A percentile compares a stretch with the other conserved stretches of the same genome.
Conservation (phyloP, 2,329 filamentous ascomycete species). For the Colletotrichum sp. region DNA sequence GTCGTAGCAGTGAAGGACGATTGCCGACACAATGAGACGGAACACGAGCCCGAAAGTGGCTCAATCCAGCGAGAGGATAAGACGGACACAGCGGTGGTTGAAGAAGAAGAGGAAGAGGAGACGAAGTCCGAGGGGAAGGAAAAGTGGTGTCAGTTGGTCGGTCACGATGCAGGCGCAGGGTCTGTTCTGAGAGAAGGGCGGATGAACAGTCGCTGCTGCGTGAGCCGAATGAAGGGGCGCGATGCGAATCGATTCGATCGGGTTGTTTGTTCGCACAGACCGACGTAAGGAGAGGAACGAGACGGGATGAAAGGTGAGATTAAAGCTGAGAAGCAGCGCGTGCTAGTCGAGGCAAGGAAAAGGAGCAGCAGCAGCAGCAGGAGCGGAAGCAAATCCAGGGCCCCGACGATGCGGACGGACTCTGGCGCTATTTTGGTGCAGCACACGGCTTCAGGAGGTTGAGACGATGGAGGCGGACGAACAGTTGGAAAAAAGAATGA, state of each 20-base stretch:
- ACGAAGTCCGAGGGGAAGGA: neutral
- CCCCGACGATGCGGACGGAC: constrained; percentile 7
- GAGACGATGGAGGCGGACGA: constrained; percentile 8
- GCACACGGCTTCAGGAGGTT: constrained; percentile 16
- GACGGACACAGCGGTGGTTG: neutral
- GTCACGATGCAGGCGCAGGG: neutral
- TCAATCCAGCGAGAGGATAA: neutral
- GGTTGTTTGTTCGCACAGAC: constrained; percentile 13
- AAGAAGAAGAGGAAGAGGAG: neutral
- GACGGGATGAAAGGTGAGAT: constrained; percentile 16
- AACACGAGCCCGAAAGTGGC: neutral
- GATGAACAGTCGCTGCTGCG: neutral
- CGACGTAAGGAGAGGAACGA: constrained; percentile 11
- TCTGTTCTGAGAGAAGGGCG: neutral
- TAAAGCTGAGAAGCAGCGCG: constrained; percentile 3
- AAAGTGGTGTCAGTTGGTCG: neutral
- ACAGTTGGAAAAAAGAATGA: constrained; percentile 2
- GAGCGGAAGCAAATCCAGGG: neutral
- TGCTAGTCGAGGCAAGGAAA: neutral
- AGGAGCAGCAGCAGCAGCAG: neutral
- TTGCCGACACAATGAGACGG: neutral
- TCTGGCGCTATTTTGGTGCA: constrained; percentile 16
- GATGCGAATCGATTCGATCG: constrained; percentile 1
- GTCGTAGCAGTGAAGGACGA: neutral
- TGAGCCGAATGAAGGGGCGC: neutral